A percentile compares a stretch with the other conserved stretches of the same genome.
Evolutionary conservation across 2,329 filamentous ascomycete genomes (phyloP).

Genomic region (Penicillium brevicompactum): DNA sequence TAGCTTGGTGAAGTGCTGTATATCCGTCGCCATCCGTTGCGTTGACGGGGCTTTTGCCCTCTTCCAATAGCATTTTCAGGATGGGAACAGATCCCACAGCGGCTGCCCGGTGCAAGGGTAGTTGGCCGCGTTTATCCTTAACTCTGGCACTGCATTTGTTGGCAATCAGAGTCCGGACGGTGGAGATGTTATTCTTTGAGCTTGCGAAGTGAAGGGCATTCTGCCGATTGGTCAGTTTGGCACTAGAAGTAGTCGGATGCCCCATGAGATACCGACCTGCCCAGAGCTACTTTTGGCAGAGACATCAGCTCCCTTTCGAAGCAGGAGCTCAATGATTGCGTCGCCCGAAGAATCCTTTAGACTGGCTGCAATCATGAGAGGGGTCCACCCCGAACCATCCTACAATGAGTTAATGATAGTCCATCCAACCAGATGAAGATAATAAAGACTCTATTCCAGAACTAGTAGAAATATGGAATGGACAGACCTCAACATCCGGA

Average conservation of each 20-base stretch:
- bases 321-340: conserved; percentile 46
- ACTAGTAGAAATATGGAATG: neutral
- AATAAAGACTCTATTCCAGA: neutral
- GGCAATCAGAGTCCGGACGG: conserved; percentile 74
- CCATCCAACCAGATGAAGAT: neutral
- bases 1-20: conserved; percentile 82
- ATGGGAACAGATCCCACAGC: conserved; percentile 89
- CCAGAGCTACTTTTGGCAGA: conserved; percentile 46
- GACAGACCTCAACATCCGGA: conserved; percentile 71
- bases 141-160: conserved; percentile 76
- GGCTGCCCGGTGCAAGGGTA: conserved; percentile 87
- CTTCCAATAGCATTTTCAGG: conserved; percentile 74
- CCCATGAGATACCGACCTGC: conserved; percentile 34
- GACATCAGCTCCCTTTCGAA: conserved; percentile 51
- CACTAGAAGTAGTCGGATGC: neutral
- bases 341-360: conserved; percentile 50
- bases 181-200: conserved; percentile 84
- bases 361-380: conserved; percentile 53
- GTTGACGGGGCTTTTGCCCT: conserved; percentile 76
- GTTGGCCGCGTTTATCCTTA: conserved; percentile 84
- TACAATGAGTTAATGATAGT: conserved; percentile 15
- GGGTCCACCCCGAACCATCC: conserved; percentile 54
- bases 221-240: conserved; percentile 43
- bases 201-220: conserved; percentile 89
- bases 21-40: conserved; percentile 79